Conservation (phyloP, 768 basidiomycete genomes). For the Termitomyces titanicus region DNA sequence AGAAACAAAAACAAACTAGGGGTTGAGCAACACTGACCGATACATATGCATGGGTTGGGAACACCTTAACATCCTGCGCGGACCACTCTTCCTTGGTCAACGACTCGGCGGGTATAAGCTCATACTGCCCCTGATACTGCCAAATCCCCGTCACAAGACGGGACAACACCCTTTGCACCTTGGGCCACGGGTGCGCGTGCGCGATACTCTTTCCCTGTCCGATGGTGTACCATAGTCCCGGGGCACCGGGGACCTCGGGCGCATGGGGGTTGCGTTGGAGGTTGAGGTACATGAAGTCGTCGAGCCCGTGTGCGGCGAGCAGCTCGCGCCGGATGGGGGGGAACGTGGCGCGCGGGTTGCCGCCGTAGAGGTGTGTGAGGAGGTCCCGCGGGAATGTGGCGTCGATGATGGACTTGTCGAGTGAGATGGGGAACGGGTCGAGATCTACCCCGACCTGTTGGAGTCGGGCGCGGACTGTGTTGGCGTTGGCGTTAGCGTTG, state of each 20-base stretch:
- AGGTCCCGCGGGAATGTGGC: conserved; percentile 25
- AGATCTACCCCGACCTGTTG: conserved; percentile 23
- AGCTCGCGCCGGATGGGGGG: conserved; percentile 18
- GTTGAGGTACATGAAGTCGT: conserved; percentile 32
- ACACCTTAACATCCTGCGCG: conserved; percentile 1
- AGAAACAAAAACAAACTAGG: neutral
- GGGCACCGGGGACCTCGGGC: conserved; percentile 30
- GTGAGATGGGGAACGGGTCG: conserved; percentile 19
- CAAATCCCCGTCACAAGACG: conserved; percentile 3
- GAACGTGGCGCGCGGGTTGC: conserved; percentile 25
- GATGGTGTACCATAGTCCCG: conserved; percentile 27
- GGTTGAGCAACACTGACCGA: too few relatives aligned
- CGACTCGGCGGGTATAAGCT: conserved; percentile 1
- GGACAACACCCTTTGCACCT: conserved; percentile 1
- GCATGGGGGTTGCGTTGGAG: conserved; percentile 29
- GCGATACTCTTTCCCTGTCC: neutral
- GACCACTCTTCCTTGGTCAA: conserved; percentile 14
- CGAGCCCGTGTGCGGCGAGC: conserved; percentile 23
- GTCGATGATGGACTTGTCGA: conserved; percentile 22
- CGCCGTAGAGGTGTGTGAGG: conserved; percentile 31
- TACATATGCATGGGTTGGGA: too few relatives aligned
- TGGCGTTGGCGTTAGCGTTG: neutral
- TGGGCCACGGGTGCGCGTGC: neutral
- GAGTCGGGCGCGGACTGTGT: conserved; percentile 7
- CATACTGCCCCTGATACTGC: conserved; percentile 18